These are phyloP conservation scores for Aquilaria agallochum DNA, from an alignment of 441 rosid genomes.

Conservation along the genomic window DNA sequence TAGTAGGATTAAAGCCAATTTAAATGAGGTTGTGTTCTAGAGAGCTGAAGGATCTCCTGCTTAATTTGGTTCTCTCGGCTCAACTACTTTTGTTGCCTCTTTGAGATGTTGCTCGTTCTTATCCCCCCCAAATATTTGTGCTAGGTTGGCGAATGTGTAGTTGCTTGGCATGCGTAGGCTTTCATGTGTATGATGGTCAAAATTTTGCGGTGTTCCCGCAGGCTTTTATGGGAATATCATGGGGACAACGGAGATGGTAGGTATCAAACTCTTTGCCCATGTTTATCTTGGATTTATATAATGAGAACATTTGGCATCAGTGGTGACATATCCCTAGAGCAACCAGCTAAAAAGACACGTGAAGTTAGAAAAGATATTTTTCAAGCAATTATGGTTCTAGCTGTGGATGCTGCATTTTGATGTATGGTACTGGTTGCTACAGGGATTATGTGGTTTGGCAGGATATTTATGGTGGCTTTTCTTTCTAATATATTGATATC, in stretches of 20 bases:
- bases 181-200: conserved; percentile 18
- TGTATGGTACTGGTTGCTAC: conserved; percentile 22
- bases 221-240: conserved; percentile 18
- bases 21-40: background rate
- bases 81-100: conserved; percentile 10
- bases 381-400: conserved; percentile 11
- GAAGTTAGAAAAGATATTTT: conserved; percentile 3
- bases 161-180: conserved; percentile 13
- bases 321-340: conserved; percentile 18
- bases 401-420: conserved; percentile 5
- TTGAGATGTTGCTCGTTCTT: conserved; percentile 9
- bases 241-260: conserved; percentile 25
- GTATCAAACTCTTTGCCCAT: conserved; percentile 21
- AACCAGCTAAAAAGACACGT: conserved; percentile 16
- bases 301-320: conserved; percentile 9
- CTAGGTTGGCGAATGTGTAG: conserved; percentile 18
- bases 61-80: conserved; percentile 10
- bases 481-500: conserved; percentile 15
- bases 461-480: conserved; percentile 11
- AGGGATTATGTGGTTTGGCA: conserved; percentile 16
- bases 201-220: conserved; percentile 21
- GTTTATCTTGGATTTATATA: conserved; percentile 7
- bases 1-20: conserved; percentile 14
- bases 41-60: conserved; percentile 12
- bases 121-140: conserved; percentile 3